These are phyloP conservation scores for Phytophthora gonapodyides DNA, from an alignment of 352 stramenopile species.

Conservation along the genomic window DNA sequence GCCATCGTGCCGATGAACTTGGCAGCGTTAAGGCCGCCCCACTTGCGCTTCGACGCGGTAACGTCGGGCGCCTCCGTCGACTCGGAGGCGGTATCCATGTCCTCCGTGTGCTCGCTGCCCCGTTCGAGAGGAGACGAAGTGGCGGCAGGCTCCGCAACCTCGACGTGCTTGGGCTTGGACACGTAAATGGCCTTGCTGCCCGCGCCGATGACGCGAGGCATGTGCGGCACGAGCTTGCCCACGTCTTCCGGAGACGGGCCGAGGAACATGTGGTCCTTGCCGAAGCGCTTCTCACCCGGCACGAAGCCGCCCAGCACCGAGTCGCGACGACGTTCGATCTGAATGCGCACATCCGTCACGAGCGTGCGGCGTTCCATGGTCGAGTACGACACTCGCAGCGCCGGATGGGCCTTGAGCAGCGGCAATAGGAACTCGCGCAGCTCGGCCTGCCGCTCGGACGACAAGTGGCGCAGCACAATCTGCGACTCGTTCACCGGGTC, in stretches of 20 bases:
- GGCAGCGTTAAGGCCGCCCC: conserved; percentile 59
- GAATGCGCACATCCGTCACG: conserved; percentile 79
- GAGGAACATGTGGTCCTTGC: conserved; percentile 70
- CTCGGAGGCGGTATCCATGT: conserved; percentile 35
- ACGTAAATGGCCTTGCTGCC: conserved; percentile 74
- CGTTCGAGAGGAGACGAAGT: conserved; percentile 28
- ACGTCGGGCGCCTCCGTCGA: conserved; percentile 25
- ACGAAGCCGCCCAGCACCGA: conserved; percentile 61
- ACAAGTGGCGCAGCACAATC: conserved; percentile 66
- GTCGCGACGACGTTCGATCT: conserved; percentile 69
- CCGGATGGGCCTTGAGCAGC: conserved; percentile 72
- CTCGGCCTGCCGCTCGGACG: conserved; percentile 57
- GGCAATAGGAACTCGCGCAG: conserved; percentile 67
- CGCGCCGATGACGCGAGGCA: conserved; percentile 48
- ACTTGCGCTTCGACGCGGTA: conserved; percentile 46
- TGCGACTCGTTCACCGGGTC: conserved; percentile 62
- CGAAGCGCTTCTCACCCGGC: conserved; percentile 66
- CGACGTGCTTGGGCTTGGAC: conserved; percentile 58
- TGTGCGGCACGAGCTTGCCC: conserved; percentile 73
- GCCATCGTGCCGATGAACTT: conserved; percentile 81
- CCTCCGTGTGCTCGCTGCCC: conserved; percentile 40
- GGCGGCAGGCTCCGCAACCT: conserved; percentile 16
- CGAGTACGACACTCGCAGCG: conserved; percentile 67
- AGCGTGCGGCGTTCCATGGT: conserved; percentile 75
- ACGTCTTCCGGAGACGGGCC: conserved; percentile 70